Conservation (phyloP, 305 asterid species). For the Vinca major region DNA sequence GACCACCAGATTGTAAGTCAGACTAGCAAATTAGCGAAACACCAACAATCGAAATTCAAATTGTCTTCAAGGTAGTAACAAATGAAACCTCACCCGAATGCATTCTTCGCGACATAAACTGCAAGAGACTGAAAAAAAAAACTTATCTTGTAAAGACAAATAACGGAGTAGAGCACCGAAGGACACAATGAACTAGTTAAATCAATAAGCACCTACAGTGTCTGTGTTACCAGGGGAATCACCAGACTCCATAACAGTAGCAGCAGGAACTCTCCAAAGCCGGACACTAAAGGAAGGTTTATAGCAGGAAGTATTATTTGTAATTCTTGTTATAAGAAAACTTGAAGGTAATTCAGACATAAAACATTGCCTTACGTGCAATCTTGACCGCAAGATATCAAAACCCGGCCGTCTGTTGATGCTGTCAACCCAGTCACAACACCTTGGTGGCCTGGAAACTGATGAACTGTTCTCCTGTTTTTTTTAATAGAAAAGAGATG, state of each 20-base stretch:
- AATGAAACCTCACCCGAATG: constrained; percentile 54
- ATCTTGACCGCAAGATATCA: constrained; percentile 94
- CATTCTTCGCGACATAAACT: constrained; percentile 70
- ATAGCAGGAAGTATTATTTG: neutral
- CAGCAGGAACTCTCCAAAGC: constrained; percentile 77
- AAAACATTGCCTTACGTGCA: constrained; percentile 54
- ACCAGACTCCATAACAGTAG: constrained; percentile 42
- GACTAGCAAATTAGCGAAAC: neutral
- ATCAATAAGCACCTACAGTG: constrained; percentile 36
- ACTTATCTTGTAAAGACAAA: neutral
- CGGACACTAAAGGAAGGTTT: constrained; percentile 43
- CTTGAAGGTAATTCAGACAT: constrained; percentile 8
- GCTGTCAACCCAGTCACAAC: constrained; percentile 75
- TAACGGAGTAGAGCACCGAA: constrained; percentile 20
- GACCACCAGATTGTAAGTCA: neutral
- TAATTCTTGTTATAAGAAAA: neutral
- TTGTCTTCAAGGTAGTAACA: constrained; percentile 2
- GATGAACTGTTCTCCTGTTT: constrained; percentile 64
- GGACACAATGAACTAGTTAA: constrained; percentile 12
- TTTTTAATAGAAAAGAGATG: neutral
- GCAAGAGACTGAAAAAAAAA: constrained; percentile 51
- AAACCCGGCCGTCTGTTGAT: constrained; percentile 73
- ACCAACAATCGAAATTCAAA: neutral
- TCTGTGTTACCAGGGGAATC: constrained; percentile 29
- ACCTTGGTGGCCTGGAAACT: constrained; percentile 95